Base-by-base conservation (phyloP, 164 flowering plant genomes). In the Warburgia ugandensis region DNA sequence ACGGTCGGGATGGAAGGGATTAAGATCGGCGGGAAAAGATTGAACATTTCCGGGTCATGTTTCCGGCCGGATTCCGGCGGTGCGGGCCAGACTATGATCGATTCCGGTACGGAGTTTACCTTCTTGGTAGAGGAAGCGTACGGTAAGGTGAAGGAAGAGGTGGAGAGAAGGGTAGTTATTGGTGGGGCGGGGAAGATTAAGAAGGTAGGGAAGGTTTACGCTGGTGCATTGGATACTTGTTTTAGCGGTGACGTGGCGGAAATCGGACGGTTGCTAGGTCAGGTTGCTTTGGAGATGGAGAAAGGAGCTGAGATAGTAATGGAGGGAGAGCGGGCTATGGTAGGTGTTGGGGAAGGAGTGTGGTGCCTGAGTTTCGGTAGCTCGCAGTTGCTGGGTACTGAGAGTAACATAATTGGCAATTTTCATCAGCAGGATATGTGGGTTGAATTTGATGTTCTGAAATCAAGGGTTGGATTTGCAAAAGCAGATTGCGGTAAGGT, bases 351-450 rank as follows among this genome's bases (percentile, higher is more conserved):
- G 0, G 68, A 63, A 30, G 88, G 92, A 26, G 69, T 78, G 32
- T 61, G 55, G 31, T 86, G 96, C 50, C 21, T 81, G 21, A 81
- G 73, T 16, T 68, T 83, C 50, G 95, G 91, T 47, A 75, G 85
- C 70, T 83, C 91, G 23, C 73, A 62, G 9, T 58, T 67, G 68
- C 50, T 83, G 0, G 86, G 83, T 0, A 58, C 74, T 0, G 74
- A 77, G 11, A 73, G 86, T 42, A 83, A 81, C 21, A 81, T 86
- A 7, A 73, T 86, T 3, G 95, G 95, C 13, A 83, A 81, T 33
- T 61, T 74, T 29, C 88, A 86, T 61, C 95, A 86, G 63, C 95
- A 81, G 29, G 73, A 83, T 58, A 60, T 60, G 14, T 86, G 95
- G 95, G 86, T 86, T 58, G 95, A 86, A 40, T 86, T 71, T 38